These are phyloP conservation scores for Aureobasidium zeae DNA, from an alignment of 2,329 filamentous ascomycete genomes.

Conservation along the genomic window DNA sequence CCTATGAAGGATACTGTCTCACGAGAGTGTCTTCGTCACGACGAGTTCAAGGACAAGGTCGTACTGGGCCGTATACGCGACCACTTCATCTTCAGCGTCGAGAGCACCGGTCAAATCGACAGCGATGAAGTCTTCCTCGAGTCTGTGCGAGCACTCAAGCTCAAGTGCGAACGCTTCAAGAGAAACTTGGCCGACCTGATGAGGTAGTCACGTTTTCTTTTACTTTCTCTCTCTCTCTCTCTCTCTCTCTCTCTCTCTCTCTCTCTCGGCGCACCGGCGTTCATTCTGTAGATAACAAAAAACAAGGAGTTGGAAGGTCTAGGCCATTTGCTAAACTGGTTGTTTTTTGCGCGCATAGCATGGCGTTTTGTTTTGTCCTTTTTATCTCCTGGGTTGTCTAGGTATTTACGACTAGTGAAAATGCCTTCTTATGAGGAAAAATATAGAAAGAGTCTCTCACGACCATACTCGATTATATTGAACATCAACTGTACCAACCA, in stretches of 20 bases:
- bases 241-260: too few relatives aligned
- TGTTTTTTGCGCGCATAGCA: constrained; percentile 17
- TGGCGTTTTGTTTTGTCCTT: constrained; percentile 17
- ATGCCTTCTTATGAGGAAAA: background rate
- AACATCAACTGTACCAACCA: too few relatives aligned
- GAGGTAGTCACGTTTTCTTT: constrained; percentile 16
- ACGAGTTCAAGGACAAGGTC: constrained; percentile 91
- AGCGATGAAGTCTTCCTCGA: constrained; percentile 92
- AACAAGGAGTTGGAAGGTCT: constrained; percentile 1
- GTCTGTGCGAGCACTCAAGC: constrained; percentile 72
- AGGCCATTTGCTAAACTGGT: too few relatives aligned
- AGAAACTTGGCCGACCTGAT: constrained; percentile 49
- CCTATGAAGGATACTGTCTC: constrained; percentile 93
- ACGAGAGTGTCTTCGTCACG: constrained; percentile 81
- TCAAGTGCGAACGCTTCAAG: constrained; percentile 69
- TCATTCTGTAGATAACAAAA: constrained; percentile 5
- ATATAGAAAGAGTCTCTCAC: background rate
- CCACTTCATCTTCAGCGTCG: constrained; percentile 94
- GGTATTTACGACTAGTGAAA: constrained; percentile 8
- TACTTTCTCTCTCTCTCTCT: too few relatives aligned
- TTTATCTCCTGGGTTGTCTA: constrained; percentile 10
- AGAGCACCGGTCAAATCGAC: constrained; percentile 91
- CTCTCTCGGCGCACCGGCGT: background rate
- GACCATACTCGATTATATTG: too few relatives aligned
- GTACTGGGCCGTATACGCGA: constrained; percentile 82